Conservation (phyloP, 257 asterid species). For the Solanum piurae region DNA sequence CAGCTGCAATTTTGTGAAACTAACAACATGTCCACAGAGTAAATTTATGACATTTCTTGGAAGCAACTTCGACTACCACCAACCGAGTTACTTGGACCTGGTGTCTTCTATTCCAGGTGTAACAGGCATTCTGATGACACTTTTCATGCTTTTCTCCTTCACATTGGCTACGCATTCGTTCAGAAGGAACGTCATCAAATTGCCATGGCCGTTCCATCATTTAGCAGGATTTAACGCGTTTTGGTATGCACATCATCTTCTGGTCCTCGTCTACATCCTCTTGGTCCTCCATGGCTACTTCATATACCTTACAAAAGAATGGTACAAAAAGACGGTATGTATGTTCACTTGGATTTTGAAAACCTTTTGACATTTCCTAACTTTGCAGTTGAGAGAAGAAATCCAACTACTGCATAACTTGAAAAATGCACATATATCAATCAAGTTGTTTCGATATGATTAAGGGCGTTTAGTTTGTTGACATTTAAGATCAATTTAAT, state of each 20-base stretch:
- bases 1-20: conserved; percentile 50
- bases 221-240: conserved; percentile 84
- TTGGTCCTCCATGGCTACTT: conserved; percentile 68
- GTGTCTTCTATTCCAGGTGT: conserved; percentile 29
- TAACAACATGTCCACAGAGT: conserved; percentile 42
- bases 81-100: conserved; percentile 49
- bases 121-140: conserved; percentile 51
- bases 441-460: neutral
- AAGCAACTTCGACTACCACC: conserved; percentile 26
- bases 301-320: conserved; percentile 44
- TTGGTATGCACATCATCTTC: conserved; percentile 90
- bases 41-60: conserved; percentile 42
- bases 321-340: conserved; percentile 72
- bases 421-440: neutral
- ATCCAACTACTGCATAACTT: neutral
- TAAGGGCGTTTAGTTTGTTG: neutral
- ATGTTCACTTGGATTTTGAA: neutral
- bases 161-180: conserved; percentile 65
- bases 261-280: conserved; percentile 58
- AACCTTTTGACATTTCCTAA: neutral
- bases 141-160: conserved; percentile 51
- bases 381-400: neutral
- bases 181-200: conserved; percentile 58
- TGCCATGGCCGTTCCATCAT: conserved; percentile 48
- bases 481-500: neutral